Percentiles rank a stretch among this genome's conserved stretches.
phyloP scores from a whole-genome alignment of 179 eudicot genomes.

The Beta macrorhiza region DNA sequence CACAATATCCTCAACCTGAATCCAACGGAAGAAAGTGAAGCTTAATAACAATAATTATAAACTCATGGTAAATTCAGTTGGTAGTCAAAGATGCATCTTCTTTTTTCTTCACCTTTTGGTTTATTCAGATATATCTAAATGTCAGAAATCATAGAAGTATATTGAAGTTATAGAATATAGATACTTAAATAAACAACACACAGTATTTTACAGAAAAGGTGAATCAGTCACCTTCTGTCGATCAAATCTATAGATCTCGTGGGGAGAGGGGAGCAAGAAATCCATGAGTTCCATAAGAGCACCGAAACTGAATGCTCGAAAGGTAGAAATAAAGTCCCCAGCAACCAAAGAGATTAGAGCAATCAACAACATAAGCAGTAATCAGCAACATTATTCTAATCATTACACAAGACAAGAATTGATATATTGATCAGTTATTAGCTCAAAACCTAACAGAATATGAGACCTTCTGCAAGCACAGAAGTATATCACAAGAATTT shows the following conservation, averaged over 20 bases:
- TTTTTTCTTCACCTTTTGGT: not conserved
- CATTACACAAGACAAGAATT: too few relatives aligned
- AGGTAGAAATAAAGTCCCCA: not conserved
- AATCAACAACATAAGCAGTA: too few relatives aligned
- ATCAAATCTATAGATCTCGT: not conserved
- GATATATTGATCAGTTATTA: too few relatives aligned
- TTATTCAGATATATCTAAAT: not conserved
- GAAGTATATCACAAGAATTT: too few relatives aligned
- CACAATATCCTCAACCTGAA: conserved; percentile 90
- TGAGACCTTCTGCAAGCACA: too few relatives aligned
- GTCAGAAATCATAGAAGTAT: not conserved
- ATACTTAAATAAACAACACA: not conserved
- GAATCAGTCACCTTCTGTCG: not conserved
- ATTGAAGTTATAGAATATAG: not conserved
- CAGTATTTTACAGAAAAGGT: not conserved
- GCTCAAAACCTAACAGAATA: too few relatives aligned
- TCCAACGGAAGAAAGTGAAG: not conserved
- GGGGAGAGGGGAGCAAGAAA: too few relatives aligned
- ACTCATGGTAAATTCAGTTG: not conserved
- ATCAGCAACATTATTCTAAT: too few relatives aligned
- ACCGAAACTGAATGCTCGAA: not conserved
- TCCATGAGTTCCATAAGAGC: not conserved
- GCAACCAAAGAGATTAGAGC: too few relatives aligned
- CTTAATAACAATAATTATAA: not conserved
- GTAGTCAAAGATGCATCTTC: not conserved